Evolutionary conservation across 768 basidiomycete species (phyloP), one percentile per base, ranked within the genome.

Genomic region (Gloeopeniophorella convolvens): DNA sequence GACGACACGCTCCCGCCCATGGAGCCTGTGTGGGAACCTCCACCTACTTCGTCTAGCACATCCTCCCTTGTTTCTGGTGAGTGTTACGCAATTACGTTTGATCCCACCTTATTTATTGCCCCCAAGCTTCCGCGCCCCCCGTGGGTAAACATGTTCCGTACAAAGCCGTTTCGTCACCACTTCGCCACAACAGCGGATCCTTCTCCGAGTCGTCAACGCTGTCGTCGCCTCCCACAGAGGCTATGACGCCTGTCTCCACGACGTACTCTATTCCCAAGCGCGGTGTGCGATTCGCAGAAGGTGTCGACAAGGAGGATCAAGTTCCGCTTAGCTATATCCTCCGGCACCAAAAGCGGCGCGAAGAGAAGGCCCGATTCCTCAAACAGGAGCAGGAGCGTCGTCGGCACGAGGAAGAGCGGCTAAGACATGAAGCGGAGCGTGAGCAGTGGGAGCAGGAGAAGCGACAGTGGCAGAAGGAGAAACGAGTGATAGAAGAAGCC

Each of bases 321-420:
- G 71, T 83, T 56, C 85, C 85, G 1, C 69, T 86, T 36, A 76
- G 74, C 18, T 76, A 85, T 59, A 72, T 79, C 34, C 68, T 83
- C 55, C 79, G 81, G 43, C 74, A 74, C 61, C 79, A 77, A 68
- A 82, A 79, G 69, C 77, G 76, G 57, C 79, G 80, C 36, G 82
- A 83, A 66, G 78, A 82, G 65, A 83, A 82, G 66, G 79, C 78
- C 35, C 75, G 65, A 39, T 82, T 84, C 51, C 65, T 85, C 59
- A 75, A 71, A 37, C 73, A 74, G 63, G 78, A 85, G 58, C 75
- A 77, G 55, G 72, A 78, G 54, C 72, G 72, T 47, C 74, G 82
- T 24, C 66, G 68, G 31, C 65, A 69, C 34, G 75, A 76, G 57
- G 72, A 72, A 32, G 76, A 75, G 53, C 59, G 62, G 49, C 59